Evolutionary conservation across 331 rosid genomes (phyloP), one percentile per base, ranked within the genome.

Genomic region (Rhamnella rubrinervis): DNA sequence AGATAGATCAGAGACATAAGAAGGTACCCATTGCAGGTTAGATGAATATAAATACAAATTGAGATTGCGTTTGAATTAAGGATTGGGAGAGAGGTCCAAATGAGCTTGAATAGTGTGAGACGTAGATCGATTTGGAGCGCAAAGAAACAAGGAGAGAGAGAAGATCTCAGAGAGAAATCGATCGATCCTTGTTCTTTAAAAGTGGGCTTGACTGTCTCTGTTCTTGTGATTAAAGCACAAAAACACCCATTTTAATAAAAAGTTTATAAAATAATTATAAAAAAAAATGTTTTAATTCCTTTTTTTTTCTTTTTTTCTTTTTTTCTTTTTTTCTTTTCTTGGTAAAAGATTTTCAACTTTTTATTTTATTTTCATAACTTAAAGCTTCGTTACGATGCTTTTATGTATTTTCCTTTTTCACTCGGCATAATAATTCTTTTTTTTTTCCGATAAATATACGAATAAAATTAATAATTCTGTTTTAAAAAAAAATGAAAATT

Each of bases 1-100:
- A 35, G 83, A 83, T 72, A 74, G 73, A 74, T 68, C 71, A 53
- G 71, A 71, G 31, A 39, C 66, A 64, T 4, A 66, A 61, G 55
- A 73, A 58, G 66, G 21, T 85, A 91, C 96, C 92, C 93, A 91
- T 91, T 44, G 51, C 19, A 37, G 53, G 44, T 31, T 21, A 65
- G 58, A 28, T 6, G 14, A 59, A 31, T 2, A 38, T 39, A 20
- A 15, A 50, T 65, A 13, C 47, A 21, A 6, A 70, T 59, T 31
- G 20, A 50, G 63, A 78, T 67, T 67, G 82, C 72, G 49, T 53
- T 69, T 46, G 21, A 25, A 25, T 35, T 51, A n/a, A 23, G 68
- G 72, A 56, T 49, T 39, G 66, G 16, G 66, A 38, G 53, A 59
- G n/a, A 71, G 78, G 35, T 66, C 18, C 67, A 51, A 46, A 83